Conservation (phyloP, 495 filamentous ascomycete genomes). For the Xylaria cubensis region DNA sequence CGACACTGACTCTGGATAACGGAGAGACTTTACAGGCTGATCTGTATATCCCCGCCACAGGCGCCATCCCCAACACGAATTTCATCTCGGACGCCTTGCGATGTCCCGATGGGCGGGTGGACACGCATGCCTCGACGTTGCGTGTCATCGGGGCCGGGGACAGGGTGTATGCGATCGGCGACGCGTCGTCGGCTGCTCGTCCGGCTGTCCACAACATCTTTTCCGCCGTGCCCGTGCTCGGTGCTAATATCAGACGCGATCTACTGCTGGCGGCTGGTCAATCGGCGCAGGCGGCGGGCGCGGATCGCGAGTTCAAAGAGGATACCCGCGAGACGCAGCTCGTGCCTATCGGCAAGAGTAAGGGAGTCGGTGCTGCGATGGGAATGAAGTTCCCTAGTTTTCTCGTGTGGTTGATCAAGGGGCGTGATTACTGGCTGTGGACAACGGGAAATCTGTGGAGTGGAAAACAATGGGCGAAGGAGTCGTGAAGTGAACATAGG, state of each 20-base stretch:
- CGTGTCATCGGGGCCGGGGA: slow-evolving; percentile 35
- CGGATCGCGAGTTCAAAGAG: slow-evolving; percentile 41
- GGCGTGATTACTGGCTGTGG: slow-evolving; percentile 65
- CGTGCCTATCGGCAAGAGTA: slow-evolving; percentile 58
- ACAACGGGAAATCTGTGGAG: slow-evolving; percentile 55
- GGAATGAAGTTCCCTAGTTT: slow-evolving; percentile 61
- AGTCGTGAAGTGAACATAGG: slow-evolving; percentile 31
- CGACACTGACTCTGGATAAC: slow-evolving; percentile 43
- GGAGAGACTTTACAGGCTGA: slow-evolving; percentile 41
- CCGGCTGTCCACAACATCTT: slow-evolving; percentile 42
- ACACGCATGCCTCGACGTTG: slow-evolving; percentile 43
- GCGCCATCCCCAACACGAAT: slow-evolving; percentile 45
- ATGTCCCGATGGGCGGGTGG: slow-evolving; percentile 37
- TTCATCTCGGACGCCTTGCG: slow-evolving; percentile 42
- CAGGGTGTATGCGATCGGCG: slow-evolving; percentile 47
- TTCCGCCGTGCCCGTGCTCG: slow-evolving; percentile 40
- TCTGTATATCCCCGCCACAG: slow-evolving; percentile 49
- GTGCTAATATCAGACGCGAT: slow-evolving; percentile 43
- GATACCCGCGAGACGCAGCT: slow-evolving; percentile 57
- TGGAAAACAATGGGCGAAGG: slow-evolving; percentile 62
- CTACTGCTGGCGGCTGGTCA: slow-evolving; percentile 35
- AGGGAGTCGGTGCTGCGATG: slow-evolving; percentile 62
- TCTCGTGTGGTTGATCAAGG: slow-evolving; percentile 66
- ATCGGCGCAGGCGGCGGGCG: slow-evolving; percentile 34
- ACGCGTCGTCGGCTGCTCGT: slow-evolving; percentile 38